These are phyloP conservation scores for Histomonas meleagridis DNA, from an alignment of 208 protist genomes.

Conservation along the genomic window DNA sequence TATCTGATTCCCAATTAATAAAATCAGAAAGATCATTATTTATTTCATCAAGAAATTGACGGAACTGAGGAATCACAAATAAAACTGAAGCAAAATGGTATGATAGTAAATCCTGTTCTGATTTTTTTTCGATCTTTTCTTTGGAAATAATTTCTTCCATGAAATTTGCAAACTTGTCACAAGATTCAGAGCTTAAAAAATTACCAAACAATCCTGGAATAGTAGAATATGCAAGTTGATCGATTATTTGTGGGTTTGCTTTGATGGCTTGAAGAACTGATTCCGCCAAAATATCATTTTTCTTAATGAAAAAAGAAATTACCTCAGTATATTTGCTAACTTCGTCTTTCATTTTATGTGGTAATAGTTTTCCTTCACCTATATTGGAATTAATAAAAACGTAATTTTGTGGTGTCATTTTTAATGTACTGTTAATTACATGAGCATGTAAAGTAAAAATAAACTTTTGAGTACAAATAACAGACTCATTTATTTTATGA, in stretches of 20 bases:
- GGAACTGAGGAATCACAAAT: neutral
- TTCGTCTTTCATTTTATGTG: too few species aligned
- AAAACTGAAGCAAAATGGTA: neutral
- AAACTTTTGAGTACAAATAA: conserved; percentile 26
- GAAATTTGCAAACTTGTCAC: neutral
- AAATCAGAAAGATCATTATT: neutral
- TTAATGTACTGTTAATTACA: neutral
- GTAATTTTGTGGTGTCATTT: neutral
- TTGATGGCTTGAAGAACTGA: too few species aligned
- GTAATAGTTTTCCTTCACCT: too few species aligned
- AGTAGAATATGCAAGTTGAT: neutral
- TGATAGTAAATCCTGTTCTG: too few species aligned
- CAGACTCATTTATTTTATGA: neutral
- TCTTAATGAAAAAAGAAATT: too few species aligned
- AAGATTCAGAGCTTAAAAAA: neutral
- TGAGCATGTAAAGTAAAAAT: neutral
- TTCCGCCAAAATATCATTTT: too few species aligned
- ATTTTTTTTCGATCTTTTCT: too few species aligned
- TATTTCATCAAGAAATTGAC: neutral
- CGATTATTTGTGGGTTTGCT: neutral
- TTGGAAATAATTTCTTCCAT: neutral
- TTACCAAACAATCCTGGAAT: conserved; percentile 7
- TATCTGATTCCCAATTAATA: neutral
- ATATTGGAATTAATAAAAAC: too few species aligned
- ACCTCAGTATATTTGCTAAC: too few species aligned